Conservation (phyloP, 2,329 filamentous ascomycete species). For the Fusarium circinatum region DNA sequence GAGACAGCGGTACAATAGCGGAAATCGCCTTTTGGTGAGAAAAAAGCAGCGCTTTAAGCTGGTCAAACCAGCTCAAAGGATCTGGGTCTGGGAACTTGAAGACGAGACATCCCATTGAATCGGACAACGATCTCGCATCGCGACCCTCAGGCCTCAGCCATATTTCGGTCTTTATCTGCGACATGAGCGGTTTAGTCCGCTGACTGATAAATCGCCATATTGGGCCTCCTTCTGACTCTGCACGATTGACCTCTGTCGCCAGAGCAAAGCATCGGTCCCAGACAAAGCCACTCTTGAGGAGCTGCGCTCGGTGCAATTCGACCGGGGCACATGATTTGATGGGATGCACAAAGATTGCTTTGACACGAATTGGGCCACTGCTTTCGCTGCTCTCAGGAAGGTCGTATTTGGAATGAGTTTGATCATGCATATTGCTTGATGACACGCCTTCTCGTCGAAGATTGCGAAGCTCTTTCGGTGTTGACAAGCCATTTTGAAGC, state of each 20-base stretch:
- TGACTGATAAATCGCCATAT: constrained; percentile 45
- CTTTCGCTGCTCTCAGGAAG: not conserved
- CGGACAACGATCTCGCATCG: not conserved
- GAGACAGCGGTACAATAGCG: constrained; percentile 1
- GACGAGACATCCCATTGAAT: constrained; percentile 2
- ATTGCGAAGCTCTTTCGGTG: constrained; percentile 2
- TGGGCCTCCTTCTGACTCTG: constrained; percentile 16
- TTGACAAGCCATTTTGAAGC: not conserved
- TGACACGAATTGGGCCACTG: constrained; percentile 32
- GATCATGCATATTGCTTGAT: constrained; percentile 42
- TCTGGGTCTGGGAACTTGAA: constrained; percentile 17
- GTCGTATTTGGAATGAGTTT: constrained; percentile 31
- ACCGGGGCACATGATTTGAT: constrained; percentile 45
- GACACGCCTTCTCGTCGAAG: constrained; percentile 33
- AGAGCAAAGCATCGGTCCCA: constrained; percentile 45
- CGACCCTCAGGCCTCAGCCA: constrained; percentile 4
- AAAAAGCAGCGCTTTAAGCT: fast-evolving
- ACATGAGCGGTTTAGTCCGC: constrained; percentile 36
- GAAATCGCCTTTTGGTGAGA: not conserved
- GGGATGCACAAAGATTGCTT: constrained; percentile 44
- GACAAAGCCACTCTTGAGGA: constrained; percentile 41
- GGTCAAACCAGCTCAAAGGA: not conserved
- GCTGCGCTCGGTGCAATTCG: constrained; percentile 36
- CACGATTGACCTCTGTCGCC: constrained; percentile 41
- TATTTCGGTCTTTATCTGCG: constrained; percentile 26